These are phyloP conservation scores for Acacia crassicarpa DNA, from an alignment of 306 rosid genomes.

Conservation along the genomic window DNA sequence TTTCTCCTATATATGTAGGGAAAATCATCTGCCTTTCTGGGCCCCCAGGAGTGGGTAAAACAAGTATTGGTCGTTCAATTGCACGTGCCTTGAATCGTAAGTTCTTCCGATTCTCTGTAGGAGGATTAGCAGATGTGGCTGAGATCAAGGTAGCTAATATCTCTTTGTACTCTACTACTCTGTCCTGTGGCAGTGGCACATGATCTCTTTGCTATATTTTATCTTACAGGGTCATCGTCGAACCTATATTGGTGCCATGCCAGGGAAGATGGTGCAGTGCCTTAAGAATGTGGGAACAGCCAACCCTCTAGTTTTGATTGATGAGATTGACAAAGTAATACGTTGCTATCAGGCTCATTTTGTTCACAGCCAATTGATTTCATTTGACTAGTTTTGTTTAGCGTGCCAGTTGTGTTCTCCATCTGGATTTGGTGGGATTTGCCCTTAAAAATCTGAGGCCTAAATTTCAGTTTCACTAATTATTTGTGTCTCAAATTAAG, in stretches of 20 bases:
- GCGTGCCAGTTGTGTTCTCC: constrained; percentile 10
- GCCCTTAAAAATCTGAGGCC: constrained; percentile 9
- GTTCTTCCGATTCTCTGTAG: constrained; percentile 93
- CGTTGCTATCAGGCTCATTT: constrained; percentile 28
- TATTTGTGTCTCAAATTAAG: background rate
- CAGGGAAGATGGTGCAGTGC: constrained; percentile 99
- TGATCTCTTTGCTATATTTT: constrained; percentile 22
- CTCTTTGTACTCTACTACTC: background rate
- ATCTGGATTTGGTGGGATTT: background rate
- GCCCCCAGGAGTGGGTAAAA: constrained; percentile 99
- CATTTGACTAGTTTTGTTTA: constrained; percentile 9
- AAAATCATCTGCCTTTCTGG: constrained; percentile 98
- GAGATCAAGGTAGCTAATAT: constrained; percentile 83
- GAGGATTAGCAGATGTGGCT: constrained; percentile 98
- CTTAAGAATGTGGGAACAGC: constrained; percentile 96
- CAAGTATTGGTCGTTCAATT: constrained; percentile 99
- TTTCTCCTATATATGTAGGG: constrained; percentile 54
- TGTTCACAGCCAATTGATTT: constrained; percentile 17
- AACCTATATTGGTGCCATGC: constrained; percentile 99
- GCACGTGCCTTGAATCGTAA: constrained; percentile 97
- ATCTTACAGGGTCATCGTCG: constrained; percentile 94
- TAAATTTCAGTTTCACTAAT: constrained; percentile 11
- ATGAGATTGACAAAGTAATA: constrained; percentile 96
- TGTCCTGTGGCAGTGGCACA: background rate
- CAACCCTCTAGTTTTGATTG: constrained; percentile 96